phyloP scores from a whole-genome alignment of 192 early-diverging fungal species.

The Coemansia sp. region DNA sequence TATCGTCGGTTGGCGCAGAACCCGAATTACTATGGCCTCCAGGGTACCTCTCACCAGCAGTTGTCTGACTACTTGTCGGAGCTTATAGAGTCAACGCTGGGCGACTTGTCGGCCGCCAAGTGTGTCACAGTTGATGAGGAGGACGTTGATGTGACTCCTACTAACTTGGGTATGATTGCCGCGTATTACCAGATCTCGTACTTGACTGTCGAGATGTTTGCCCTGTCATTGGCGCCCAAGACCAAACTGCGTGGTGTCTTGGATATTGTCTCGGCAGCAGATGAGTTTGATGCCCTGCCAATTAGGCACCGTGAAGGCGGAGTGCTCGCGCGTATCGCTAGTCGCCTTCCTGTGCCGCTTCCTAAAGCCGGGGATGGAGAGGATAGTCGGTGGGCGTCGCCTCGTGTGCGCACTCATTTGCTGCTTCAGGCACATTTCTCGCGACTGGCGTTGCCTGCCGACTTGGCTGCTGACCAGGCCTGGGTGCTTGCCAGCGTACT shows the following conservation, averaged over 20 bases:
- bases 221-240: slow-evolving; percentile 77
- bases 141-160: slow-evolving; percentile 54
- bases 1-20: slow-evolving; percentile 96
- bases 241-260: slow-evolving; percentile 90
- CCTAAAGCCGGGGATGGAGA: not conserved
- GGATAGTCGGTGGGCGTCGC: slow-evolving; percentile 64
- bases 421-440: slow-evolving; percentile 95
- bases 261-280: slow-evolving; percentile 90
- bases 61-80: slow-evolving; percentile 93
- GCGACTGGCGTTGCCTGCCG: slow-evolving; percentile 82
- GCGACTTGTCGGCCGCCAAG: slow-evolving; percentile 83
- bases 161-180: slow-evolving; percentile 97
- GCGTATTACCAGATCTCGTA: slow-evolving; percentile 97
- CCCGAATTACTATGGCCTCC: slow-evolving; percentile 94
- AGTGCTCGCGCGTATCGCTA: slow-evolving; percentile 76
- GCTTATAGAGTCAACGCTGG: slow-evolving; percentile 86
- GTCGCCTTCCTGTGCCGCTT: slow-evolving; percentile 69
- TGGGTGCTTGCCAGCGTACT: slow-evolving; percentile 64
- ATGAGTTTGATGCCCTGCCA: slow-evolving; percentile 90
- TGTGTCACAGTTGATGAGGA: slow-evolving; percentile 55
- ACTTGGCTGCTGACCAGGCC: slow-evolving; percentile 91
- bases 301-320: slow-evolving; percentile 91
- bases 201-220: slow-evolving; percentile 91
- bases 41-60: slow-evolving; percentile 83
- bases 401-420: slow-evolving; percentile 90